A percentile compares a stretch with the other conserved stretches of the same genome.
Conservation (phyloP, 371 early-diverging fungal genomes). For the Sporodiniella umbellata region DNA sequence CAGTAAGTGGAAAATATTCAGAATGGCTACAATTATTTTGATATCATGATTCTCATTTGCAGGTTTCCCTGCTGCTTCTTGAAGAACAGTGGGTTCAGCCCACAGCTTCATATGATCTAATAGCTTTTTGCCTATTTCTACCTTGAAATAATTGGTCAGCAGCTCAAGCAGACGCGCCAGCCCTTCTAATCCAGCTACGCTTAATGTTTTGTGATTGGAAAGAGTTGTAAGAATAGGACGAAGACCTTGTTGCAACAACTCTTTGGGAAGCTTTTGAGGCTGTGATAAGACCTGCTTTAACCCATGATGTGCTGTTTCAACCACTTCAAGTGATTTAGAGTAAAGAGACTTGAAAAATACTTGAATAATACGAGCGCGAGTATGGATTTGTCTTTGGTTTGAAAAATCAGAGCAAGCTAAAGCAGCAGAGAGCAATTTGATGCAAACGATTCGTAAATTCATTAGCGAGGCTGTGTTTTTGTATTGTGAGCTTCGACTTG, state of each 20-base stretch:
- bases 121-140: conserved; percentile 95
- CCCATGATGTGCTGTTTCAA: conserved; percentile 92
- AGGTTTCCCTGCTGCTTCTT: conserved; percentile 75
- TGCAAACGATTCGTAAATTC: conserved; percentile 91
- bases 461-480: conserved; percentile 80
- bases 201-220: conserved; percentile 90
- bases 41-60: conserved; percentile 88
- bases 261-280: conserved; percentile 91
- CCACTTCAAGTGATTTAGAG: conserved; percentile 88
- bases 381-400: conserved; percentile 66
- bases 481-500: conserved; percentile 79
- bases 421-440: conserved; percentile 91
- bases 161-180: conserved; percentile 91
- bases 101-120: conserved; percentile 91
- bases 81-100: conserved; percentile 84
- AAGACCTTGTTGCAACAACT: conserved; percentile 92
- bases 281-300: conserved; percentile 84
- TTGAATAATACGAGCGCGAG: conserved; percentile 89
- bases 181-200: conserved; percentile 91
- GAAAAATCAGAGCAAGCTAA: conserved; percentile 86
- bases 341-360: conserved; percentile 99
- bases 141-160: conserved; percentile 96
- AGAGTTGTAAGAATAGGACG: conserved; percentile 94
- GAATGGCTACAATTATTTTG: conserved; percentile 89
- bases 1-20: conserved; percentile 90